These are phyloP conservation scores for Aspergillus flavus DNA, from an alignment of 2,329 filamentous ascomycete genomes.

Conservation along the genomic window DNA sequence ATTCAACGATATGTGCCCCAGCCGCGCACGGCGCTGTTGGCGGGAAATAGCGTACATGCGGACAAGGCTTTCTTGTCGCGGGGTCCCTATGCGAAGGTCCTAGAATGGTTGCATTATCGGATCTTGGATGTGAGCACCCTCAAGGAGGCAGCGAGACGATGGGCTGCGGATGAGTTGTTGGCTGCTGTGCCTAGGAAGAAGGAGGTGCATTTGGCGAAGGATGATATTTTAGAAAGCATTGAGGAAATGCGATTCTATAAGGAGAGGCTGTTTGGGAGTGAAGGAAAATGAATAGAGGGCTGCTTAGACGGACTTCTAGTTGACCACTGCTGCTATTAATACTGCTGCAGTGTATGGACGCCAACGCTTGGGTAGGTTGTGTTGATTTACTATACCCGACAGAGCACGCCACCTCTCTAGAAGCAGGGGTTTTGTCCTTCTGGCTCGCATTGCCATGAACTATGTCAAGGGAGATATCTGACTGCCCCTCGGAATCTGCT, in stretches of 20 bases:
- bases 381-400: background rate
- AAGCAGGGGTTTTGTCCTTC: background rate
- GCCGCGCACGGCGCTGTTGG: constrained; percentile 69
- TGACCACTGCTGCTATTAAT: background rate
- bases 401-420: background rate
- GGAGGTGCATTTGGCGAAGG: constrained; percentile 76
- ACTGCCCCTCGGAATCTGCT: background rate
- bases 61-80: constrained; percentile 79
- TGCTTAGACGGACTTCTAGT: background rate
- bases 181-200: constrained; percentile 70
- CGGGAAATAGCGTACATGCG: constrained; percentile 91
- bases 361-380: background rate
- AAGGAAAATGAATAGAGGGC: background rate
- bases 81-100: constrained; percentile 71
- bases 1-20: constrained; percentile 72
- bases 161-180: constrained; percentile 67
- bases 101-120: constrained; percentile 82
- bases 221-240: constrained; percentile 95
- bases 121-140: constrained; percentile 89
- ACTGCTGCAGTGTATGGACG: background rate
- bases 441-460: background rate
- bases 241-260: constrained; percentile 85
- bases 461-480: background rate
- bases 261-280: constrained; percentile 62
- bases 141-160: constrained; percentile 86